Evolutionary conservation across 805 yeast genomes (phyloP), one percentile per base, ranked within the genome.

Genomic region (Zygoascus ofunaensis): DNA sequence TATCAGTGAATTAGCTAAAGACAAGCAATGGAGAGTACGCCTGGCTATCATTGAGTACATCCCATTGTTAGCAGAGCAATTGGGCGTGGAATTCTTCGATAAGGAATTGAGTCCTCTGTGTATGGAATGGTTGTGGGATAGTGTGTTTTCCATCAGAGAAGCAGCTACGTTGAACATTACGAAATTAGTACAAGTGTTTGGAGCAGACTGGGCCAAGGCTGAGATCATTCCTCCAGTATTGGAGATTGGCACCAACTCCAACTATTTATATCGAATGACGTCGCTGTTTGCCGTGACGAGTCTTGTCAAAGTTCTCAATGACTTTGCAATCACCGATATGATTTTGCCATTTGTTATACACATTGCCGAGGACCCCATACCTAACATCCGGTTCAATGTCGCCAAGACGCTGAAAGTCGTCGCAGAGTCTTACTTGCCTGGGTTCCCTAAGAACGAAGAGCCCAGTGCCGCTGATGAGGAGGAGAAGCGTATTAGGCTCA

Each of bases 61-160:
- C 53, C 99, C 99, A 24, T 73, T 90, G 51, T 71, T 92, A 53
- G 97, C 97, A 5, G 83, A 84, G 56, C 97, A 92, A 66, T 72
- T 92, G 48, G 98, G 98, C 23, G 89, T 84, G 43, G 80, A 86
- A 23, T 87, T 90, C 58, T 92, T 92, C 66, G 92, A 92, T 63
- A 84, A 86, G 61, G 95, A 89, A 57, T 72, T 92, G 52, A 87
- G 94, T 51, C 80, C 84, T 41, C 71, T 92, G 55, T 92, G 96
- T 58, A 76, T 92, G 76, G 83, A 89, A n/a, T 92, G 98, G 97
- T 71, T 92, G 52, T 89, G 97, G 95, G 99, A 92, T 67, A 84
- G 89, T 3, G 98, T 92, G 34, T 92, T 78, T 66, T 89, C 97
- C 4, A 89, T 92, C 49, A 80, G 99, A 65, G 94, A 87, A 53